Base-by-base conservation (phyloP, 768 basidiomycete genomes). In the Russula vinacea region DNA sequence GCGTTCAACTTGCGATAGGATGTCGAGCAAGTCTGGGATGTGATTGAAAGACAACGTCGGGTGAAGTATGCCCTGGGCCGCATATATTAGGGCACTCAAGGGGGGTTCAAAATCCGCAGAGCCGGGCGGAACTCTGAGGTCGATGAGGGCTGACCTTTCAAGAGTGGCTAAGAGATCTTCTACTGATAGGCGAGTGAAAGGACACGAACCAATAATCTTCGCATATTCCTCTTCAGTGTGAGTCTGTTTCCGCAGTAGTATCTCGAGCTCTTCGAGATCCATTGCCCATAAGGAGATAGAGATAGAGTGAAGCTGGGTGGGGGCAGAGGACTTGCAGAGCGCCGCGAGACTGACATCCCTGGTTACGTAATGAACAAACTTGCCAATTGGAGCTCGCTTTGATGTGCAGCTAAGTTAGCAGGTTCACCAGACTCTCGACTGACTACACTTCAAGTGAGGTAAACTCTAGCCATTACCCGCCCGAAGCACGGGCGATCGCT, bases 1-100 rank as follows among this genome's bases (percentile, higher is more conserved):
- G 39, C 65, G 55, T 55, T 68, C 65, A 32, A 68, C 60, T 47
- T 68, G 67, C 11, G 65, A 58, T 17, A 68, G 29, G 29, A 67
- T 55, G 32, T 67, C 65, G 29, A 68, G 57, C 33, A 68, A 17
- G 14, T 67, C 65, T 14, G 65, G 67, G 2, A 59, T 58, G 22
- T 60, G 60, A 14, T 26, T 32, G 54, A 68, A 68, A 19, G 60
- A 61, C 17, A 62, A 10, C 0, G 64, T 51, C 22, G 67, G 67
- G 33, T 52, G 17, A 22, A 67, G 56, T 39, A 67, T 60, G 39
- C 54, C 62, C 13, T 59, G 63, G 19, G 17, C 54, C 5, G 63
- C 58, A 52, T 52, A 67, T 1, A 44, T 22, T 16, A 67, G 49
- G 19, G 66, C 50, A 9, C 3, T 29, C 35, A 65, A 26, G 22